These are phyloP conservation scores for Diaporthe amygdali DNA, from an alignment of 2,329 filamentous ascomycete species.

Conservation along the genomic window DNA sequence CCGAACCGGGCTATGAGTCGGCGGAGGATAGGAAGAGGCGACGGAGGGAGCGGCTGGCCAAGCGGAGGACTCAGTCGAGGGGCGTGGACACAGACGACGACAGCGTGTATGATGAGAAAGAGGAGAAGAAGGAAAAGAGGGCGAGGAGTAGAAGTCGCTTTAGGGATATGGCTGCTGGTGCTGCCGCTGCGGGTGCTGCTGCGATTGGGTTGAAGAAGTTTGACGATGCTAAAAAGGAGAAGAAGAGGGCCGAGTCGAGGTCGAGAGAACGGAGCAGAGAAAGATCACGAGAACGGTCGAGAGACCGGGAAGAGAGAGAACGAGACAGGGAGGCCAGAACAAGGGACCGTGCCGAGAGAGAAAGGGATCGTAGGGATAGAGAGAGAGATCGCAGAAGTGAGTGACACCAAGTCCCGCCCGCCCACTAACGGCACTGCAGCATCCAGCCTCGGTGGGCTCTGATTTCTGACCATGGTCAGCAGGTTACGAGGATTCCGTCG, in stretches of 20 bases:
- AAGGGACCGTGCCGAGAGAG: slow-evolving; percentile 36
- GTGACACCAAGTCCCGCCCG: slow-evolving; percentile 22
- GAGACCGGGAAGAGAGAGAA: slow-evolving; percentile 23
- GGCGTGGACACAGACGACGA: slow-evolving; percentile 29
- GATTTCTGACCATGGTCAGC: slow-evolving; percentile 17
- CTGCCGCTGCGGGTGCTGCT: slow-evolving; percentile 62
- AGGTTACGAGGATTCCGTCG: slow-evolving; percentile 44
- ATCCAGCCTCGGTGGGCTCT: not conserved
- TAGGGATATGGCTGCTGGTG: slow-evolving; percentile 60
- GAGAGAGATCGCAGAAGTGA: slow-evolving; percentile 43
- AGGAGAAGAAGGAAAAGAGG: slow-evolving; percentile 46
- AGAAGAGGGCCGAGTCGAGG: slow-evolving; percentile 35
- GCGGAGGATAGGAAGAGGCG: slow-evolving; percentile 43
- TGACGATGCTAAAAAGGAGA: slow-evolving; percentile 53
- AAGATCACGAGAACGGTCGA: slow-evolving; percentile 39
- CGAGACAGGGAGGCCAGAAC: slow-evolving; percentile 32
- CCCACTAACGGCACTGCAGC: not conserved
- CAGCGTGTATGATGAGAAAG: slow-evolving; percentile 24
- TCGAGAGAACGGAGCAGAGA: slow-evolving; percentile 40
- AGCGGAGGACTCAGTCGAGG: slow-evolving; percentile 38
- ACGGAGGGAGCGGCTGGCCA: slow-evolving; percentile 37
- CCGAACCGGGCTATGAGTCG: slow-evolving; percentile 48
- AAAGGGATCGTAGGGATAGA: slow-evolving; percentile 42
- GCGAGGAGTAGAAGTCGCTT: slow-evolving; percentile 61
- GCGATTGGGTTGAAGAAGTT: slow-evolving; percentile 69